Conservation (phyloP, 495 filamentous ascomycete genomes). For the Neurospora sp. region DNA sequence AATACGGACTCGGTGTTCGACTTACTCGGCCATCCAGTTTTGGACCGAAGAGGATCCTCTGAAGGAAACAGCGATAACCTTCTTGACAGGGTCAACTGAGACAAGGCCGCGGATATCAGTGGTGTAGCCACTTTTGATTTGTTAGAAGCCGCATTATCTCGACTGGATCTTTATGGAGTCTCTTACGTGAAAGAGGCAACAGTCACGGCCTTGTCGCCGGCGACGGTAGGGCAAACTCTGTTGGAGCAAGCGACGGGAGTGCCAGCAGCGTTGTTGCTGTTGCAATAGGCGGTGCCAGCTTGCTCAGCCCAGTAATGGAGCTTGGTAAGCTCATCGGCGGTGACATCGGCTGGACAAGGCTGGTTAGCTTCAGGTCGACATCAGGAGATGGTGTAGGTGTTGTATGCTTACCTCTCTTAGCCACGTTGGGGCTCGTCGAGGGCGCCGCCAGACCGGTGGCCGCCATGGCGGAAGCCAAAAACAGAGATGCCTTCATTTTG, state of each 20-base stretch:
- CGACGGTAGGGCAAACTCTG: slow-evolving; percentile 49
- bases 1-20: slow-evolving; percentile 19
- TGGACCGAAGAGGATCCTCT: slow-evolving; percentile 51
- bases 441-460: slow-evolving; percentile 10
- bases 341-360: slow-evolving; percentile 6
- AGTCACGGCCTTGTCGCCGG: slow-evolving; percentile 42
- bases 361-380: not conserved
- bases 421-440: not conserved
- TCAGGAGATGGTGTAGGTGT: not conserved
- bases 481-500: slow-evolving; percentile 12
- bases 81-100: slow-evolving; percentile 52
- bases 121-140: slow-evolving; percentile 31
- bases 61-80: slow-evolving; percentile 57
- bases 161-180: not conserved
- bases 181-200: slow-evolving; percentile 53
- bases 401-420: not conserved
- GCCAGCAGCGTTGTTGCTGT: slow-evolving; percentile 39
- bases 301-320: slow-evolving; percentile 61
- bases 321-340: slow-evolving; percentile 30
- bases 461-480: slow-evolving; percentile 8
- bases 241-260: slow-evolving; percentile 45
- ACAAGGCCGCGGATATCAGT: slow-evolving; percentile 62
- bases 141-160: not conserved
- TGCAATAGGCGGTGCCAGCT: slow-evolving; percentile 60
- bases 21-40: slow-evolving; percentile 59